Evolutionary conservation across 176 grass and related monocot genomes (phyloP), one percentile per base, ranked within the genome.

Genomic region (Hsuehochloa calcarea): DNA sequence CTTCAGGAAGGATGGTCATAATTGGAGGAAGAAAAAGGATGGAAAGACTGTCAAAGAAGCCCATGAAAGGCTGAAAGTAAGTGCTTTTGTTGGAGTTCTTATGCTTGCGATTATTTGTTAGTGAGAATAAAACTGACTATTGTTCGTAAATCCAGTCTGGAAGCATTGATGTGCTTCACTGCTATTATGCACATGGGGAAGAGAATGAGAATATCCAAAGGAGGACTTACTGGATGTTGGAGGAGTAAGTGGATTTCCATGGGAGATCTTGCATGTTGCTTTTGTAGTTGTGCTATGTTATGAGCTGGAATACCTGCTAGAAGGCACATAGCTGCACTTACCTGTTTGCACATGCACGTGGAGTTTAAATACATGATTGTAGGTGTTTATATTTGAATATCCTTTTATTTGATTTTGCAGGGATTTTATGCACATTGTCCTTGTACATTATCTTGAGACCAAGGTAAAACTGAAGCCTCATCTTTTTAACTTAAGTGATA

Each of bases 161-260:
- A 70, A 97, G 91, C 74, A 75, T 93, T 86, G 94, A 97, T 90
- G 89, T 97, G 34, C 91, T 97, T 86, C 91, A 97, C 76, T 97
- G 94, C 76, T 97, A 97, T 72, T 97, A 97, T 88, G 94, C 94
- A 39, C 94, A 97, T 92, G 94, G 94, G 17, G 89, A 97, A 79
- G 92, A 93, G 22, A 93, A 92, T 76, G 92, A 90, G 68, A 90
- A 91, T 74, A 93, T 97, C 78, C 94, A 97, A 76, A 97, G 94
- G 74, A 88, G 94, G 86, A 92, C 89, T 77, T 97, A 97, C 49
- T 97, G 94, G 94, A 90, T 97, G 91, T 84, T 97, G 89, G 91
- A 97, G 56, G 91, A 87, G 94, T 97, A 78, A 83, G 86, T 83
- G 17, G 31, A 71, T 78, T 52, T 70, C 44, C 60, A 3, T 41